Conservation (phyloP, 2,329 filamentous ascomycete species). For the Penicillium concentricum region DNA sequence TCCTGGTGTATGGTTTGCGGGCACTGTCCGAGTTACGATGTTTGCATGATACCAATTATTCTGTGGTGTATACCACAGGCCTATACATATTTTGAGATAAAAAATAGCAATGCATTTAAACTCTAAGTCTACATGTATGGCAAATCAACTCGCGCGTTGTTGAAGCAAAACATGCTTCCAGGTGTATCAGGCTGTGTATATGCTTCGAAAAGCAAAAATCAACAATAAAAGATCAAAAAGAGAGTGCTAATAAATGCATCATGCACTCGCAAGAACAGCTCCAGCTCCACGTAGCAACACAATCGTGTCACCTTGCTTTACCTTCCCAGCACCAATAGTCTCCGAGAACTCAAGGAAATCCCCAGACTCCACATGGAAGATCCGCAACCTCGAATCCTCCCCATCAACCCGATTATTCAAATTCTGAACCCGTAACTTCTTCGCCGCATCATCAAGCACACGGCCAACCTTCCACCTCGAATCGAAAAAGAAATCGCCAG, state of each 20-base stretch:
- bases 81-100: background rate
- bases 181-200: conserved; percentile 12
- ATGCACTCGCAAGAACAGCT: conserved; percentile 66
- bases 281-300: conserved; percentile 84
- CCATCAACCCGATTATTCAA: conserved; percentile 45
- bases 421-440: conserved; percentile 45
- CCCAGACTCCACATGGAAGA: conserved; percentile 92
- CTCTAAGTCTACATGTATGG: background rate
- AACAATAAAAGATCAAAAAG: background rate
- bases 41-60: conserved; percentile 25
- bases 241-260: conserved; percentile 1
- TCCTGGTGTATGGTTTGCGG: background rate
- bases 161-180: conserved; percentile 3
- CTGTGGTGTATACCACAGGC: conserved; percentile 4
- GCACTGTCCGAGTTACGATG: conserved; percentile 9
- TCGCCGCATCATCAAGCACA: conserved; percentile 47
- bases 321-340: conserved; percentile 66
- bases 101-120: background rate
- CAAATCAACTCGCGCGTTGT: background rate
- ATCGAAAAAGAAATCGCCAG: conserved; percentile 76
- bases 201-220: conserved; percentile 2
- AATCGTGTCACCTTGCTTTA: conserved; percentile 84
- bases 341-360: conserved; percentile 83
- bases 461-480: conserved; percentile 87
- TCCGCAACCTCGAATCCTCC: conserved; percentile 70